Evolutionary conservation across 768 basidiomycete genomes (phyloP).

Genomic region (Auricularia auricula-judae): DNA sequence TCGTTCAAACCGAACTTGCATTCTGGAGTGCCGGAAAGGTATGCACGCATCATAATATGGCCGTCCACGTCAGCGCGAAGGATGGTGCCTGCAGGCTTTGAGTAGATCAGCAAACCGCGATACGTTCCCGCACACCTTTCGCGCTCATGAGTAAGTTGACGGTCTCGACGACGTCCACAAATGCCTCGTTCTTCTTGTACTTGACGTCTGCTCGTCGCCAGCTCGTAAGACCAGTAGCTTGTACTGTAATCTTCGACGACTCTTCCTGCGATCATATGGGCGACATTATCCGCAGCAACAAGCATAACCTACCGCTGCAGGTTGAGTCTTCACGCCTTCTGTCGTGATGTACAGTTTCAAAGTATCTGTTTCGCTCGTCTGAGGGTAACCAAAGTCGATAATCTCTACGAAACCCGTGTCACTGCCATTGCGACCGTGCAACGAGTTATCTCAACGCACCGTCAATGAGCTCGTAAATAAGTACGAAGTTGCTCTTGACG

Average conservation of each 20-base stretch:
- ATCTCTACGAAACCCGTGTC: conserved; percentile 51
- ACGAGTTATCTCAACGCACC: conserved; percentile 36
- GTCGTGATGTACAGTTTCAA: conserved; percentile 97
- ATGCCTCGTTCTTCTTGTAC: conserved; percentile 99
- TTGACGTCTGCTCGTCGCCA: conserved; percentile 95
- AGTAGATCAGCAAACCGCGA: not conserved
- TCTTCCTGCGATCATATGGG: conserved; percentile 55
- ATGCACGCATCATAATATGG: conserved; percentile 96
- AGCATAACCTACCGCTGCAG: conserved; percentile 54
- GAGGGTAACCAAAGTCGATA: conserved; percentile 97
- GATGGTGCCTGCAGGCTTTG: conserved; percentile 42
- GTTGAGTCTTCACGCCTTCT: conserved; percentile 85
- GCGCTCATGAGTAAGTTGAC: conserved; percentile 97
- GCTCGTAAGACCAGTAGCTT: conserved; percentile 93
- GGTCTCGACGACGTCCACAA: conserved; percentile 97
- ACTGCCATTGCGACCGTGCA: not conserved
- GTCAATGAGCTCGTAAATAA: conserved; percentile 96
- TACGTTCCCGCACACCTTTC: conserved; percentile 45
- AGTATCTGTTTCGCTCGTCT: conserved; percentile 97
- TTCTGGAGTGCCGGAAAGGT: conserved; percentile 91
- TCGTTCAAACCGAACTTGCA: conserved; percentile 99
- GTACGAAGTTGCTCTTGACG: conserved; percentile 97
- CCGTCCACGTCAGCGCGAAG: conserved; percentile 97
- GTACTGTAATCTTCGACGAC: conserved; percentile 91
- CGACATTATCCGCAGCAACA: not conserved